Percentiles rank a stretch among this genome's conserved stretches.
Conservation (phyloP, 768 basidiomycete species). For the Nidularia sp. region DNA sequence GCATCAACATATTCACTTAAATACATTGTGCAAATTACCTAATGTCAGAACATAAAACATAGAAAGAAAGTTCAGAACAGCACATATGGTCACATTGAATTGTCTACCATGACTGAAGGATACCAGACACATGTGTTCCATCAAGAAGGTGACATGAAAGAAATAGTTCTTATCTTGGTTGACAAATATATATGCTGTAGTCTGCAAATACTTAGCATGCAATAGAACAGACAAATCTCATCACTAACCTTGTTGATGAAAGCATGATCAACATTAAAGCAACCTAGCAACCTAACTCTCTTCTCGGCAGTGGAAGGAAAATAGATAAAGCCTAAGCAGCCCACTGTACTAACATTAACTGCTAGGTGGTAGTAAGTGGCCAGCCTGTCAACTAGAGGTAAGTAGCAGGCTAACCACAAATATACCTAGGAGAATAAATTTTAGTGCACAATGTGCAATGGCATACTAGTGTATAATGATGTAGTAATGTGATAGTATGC, state of each 20-base stretch:
- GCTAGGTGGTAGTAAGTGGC: too few species aligned
- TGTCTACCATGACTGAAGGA: constrained; percentile 30
- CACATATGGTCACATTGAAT: constrained; percentile 40
- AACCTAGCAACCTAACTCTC: constrained; percentile 38
- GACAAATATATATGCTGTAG: constrained; percentile 40
- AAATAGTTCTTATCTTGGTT: constrained; percentile 45
- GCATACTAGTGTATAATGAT: too few species aligned
- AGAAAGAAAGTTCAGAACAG: not conserved
- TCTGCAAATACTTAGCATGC: constrained; percentile 14
- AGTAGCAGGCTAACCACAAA: too few species aligned
- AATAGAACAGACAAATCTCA: not conserved
- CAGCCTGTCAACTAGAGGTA: too few species aligned
- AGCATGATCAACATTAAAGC: constrained; percentile 36
- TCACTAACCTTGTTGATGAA: constrained; percentile 49
- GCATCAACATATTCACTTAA: constrained; percentile 39
- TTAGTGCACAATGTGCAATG: too few species aligned
- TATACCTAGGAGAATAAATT: too few species aligned
- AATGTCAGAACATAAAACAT: not conserved
- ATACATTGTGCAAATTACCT: constrained; percentile 28
- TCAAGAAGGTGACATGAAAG: constrained; percentile 45
- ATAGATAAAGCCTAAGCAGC: too few species aligned
- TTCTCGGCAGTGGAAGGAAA: constrained; percentile 24
- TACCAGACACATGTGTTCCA: constrained; percentile 40
- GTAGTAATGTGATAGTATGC: too few species aligned
- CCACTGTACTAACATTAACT: too few species aligned